Evolutionary conservation across 2,329 filamentous ascomycete species (phyloP), one percentile per base, ranked within the genome.

Genomic region (Cladophialophora bantiana): DNA sequence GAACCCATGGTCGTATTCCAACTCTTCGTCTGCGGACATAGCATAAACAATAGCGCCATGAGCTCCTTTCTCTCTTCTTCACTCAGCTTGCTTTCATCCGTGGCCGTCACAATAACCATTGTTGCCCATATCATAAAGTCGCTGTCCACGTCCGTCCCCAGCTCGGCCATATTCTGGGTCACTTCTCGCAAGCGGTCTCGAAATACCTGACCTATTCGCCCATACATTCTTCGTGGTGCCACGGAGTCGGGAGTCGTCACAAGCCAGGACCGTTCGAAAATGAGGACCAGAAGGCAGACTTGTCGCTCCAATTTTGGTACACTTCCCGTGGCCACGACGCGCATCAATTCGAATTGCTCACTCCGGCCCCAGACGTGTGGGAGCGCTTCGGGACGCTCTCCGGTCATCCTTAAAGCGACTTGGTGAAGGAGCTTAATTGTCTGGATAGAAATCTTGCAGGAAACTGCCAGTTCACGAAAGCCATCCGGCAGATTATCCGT

Each of bases 51-150:
- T 3, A 57, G 35, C 13, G 15, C 15, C 54, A 40, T 18, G 18
- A 40, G 35, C 54, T 57, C 9, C 20, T n/a, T 34, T 12, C 54
- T 40, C n/a, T 34, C 31, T 10, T 56, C 34, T 13, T 56, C 34
- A 32, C 54, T 38, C 31, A 56, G 3, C 13, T 56, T 34, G 31
- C 20, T 40, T 20, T 57, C 54, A 40, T 57, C 18, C 40, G 40
- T 7, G 5, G 20, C 18, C 20, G 54, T 57, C 6, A 35, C 35
- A 34, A 10, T 20, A 5, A 57, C n/a, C 18, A 57, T 18, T n/a
- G 34, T 26, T 6, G 54, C 15, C 54, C 54, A 57, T n/a, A 57
- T 40, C 54, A 26, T 40, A 20, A 57, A 57, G 20, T 57, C 15
- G 6, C 18, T 36, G 36, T 57, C 54, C 32, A 26, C 35, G 6